Evolutionary conservation across 108 stramenopile species (phyloP), one percentile per base, ranked within the genome.

Genomic region (Chaetoceros tenuissimus): DNA sequence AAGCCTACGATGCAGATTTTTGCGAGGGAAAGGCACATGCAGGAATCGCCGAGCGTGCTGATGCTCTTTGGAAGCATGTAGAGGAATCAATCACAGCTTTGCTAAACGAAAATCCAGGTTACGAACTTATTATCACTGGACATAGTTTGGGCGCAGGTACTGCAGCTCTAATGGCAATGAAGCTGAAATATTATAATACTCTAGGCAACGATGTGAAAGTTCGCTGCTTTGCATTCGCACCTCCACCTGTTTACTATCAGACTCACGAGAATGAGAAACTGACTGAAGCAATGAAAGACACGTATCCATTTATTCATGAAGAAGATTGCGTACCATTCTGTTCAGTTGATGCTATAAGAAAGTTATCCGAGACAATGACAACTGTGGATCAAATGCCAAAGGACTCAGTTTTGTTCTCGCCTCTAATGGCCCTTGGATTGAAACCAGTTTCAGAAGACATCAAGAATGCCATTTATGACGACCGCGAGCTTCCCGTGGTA

Each of bases 91-190:
- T 72, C 26, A 3, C 31, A 24, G 19, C 27, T 10, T 28, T 56
- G 2, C 51, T 77, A 22, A 27, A 57, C 25, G 26, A 53, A 28
- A 51, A 72, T 49, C 40, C 40, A 1, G 60, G 43, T 16, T 77
- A 71, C 45, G 57, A 63, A 17, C 52, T 78, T 8, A 48, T 73
- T 22, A 22, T 78, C 7, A 73, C 72, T 10, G 77, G 77, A 7
- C 77, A 78, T 66, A 57, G 54, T n/a, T 48, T 78, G 23, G 77
- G 77, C 17, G 77, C 60, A 0, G 71, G 72, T 2, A 57, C 72
- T 2, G 77, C 77, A 0, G 54, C 54, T 21, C 40, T 78, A 19
- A 47, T 78, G 47, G 25, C 34, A 21, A 61, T 70, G n/a, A n/a
- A n/a, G 16, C 29, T 59, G 34, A 53, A 40, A 16, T 51, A 70